These are phyloP conservation scores for Ceratorhiza oryzae-sativae DNA, from an alignment of 1,284 basidiomycete species.

Conservation along the genomic window DNA sequence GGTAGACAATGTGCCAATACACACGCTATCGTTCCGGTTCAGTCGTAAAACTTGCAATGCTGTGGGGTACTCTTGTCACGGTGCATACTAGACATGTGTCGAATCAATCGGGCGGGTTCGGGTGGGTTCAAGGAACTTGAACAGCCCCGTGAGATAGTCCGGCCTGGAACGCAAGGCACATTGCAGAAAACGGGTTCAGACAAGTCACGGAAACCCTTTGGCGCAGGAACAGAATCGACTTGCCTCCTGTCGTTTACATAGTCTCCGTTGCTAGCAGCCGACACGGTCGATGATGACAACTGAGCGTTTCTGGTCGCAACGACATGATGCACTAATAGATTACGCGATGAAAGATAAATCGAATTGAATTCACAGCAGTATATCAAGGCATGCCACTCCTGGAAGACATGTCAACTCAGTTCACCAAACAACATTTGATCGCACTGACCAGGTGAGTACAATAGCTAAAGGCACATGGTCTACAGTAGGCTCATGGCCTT, in stretches of 20 bases:
- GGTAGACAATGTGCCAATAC: not conserved
- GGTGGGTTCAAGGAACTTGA: not conserved
- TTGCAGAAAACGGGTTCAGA: not conserved
- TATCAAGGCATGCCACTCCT: not conserved
- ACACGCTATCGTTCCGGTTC: not conserved
- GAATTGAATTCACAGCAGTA: constrained; percentile 6
- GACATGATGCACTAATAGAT: not conserved
- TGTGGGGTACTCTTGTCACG: not conserved
- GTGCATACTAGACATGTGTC: not conserved
- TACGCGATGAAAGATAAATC: not conserved
- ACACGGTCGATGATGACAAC: not conserved
- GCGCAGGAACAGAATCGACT: not conserved
- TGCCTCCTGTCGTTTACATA: not conserved
- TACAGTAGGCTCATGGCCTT: not conserved
- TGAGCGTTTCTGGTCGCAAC: not conserved
- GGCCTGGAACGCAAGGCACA: not conserved
- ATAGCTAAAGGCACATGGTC: not conserved
- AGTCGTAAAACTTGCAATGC: not conserved
- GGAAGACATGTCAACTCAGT: not conserved
- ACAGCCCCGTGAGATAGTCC: not conserved
- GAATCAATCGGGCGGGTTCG: constrained; percentile 2
- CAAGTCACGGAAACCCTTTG: not conserved
- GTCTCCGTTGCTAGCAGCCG: not conserved
- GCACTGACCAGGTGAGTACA: not conserved
- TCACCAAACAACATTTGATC: not conserved